phyloP scores from a whole-genome alignment of 805 yeast species.

The Tetrapisispora fleetii region DNA sequence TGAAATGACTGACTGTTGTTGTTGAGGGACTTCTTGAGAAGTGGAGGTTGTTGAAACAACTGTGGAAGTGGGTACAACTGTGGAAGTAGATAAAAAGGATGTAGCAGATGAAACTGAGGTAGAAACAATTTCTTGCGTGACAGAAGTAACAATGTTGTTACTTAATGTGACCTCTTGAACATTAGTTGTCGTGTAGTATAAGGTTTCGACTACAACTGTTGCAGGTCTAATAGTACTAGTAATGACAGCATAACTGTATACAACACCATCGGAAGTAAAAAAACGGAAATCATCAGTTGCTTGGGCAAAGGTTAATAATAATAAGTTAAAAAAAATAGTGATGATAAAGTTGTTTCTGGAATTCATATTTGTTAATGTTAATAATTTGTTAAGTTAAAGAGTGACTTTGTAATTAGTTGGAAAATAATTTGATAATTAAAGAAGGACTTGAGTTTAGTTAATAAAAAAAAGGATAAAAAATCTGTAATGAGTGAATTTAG shows the following conservation, averaged over 20 bases:
- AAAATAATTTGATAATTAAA: conserved; percentile 1
- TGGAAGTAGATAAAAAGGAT: background rate
- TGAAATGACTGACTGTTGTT: background rate
- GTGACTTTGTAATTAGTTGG: conserved; percentile 2
- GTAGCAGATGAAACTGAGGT: conserved; percentile 14
- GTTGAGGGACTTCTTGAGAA: background rate
- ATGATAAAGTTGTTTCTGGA: background rate
- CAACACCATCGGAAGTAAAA: conserved; percentile 29
- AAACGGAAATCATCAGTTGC: conserved; percentile 17
- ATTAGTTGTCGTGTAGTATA: conserved; percentile 27
- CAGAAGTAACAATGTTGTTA: conserved; percentile 20
- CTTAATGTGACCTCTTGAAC: conserved; percentile 23
- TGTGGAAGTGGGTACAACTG: conserved; percentile 4
- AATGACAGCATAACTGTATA: conserved; percentile 28
- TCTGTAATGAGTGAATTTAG: conserved; percentile 2
- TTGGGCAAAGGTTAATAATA: conserved; percentile 7
- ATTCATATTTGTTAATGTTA: conserved; percentile 1
- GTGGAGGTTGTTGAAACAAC: background rate
- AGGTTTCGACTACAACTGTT: conserved; percentile 24
- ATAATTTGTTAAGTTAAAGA: background rate
- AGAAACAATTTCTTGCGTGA: conserved; percentile 20
- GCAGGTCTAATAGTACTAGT: conserved; percentile 30
- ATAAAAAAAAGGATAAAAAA: background rate
- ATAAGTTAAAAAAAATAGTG: background rate
- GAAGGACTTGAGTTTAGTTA: conserved; percentile 3